Evolutionary conservation across 495 filamentous ascomycete species (phyloP), one percentile per base, ranked within the genome.

Genomic region (Hyaloscypha bicolor): DNA sequence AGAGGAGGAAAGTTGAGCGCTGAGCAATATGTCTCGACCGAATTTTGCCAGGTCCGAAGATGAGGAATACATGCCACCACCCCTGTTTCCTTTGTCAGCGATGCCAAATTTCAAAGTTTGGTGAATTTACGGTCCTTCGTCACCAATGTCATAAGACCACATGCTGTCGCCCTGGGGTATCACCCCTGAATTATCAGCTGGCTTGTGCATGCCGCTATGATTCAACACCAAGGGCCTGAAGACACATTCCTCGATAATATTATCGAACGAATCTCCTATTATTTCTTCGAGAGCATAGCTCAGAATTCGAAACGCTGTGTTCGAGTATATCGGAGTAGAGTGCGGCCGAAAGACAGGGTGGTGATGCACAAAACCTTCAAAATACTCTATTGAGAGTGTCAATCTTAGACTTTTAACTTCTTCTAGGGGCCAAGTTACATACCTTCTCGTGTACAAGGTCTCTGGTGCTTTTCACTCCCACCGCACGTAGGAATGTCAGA

Each of bases 61-160:
- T 0, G 82, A 85, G 25, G 87, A 87, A 73, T 83, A 87, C 58
- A 88, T 78, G 68, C 83, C 85, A 6, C 87, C 87, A 6, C 85
- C 79, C 6, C 83, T 85, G 31, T 35, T 14, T 21, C 32, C 9
- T 25, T 29, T 9, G 21, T 25, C 33, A 56, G 8, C 14, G 29
- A 19, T n/a, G 5, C 29, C 0, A 37, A 37, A 37, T 1, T 16
- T 6, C 11, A 21, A 32, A n/a, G 9, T 8, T 6, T 19, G 30
- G 22, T 52, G 11, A 33, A 76, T 76, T 73, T 68, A 79, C 77
- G 77, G 74, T 4, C 22, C 69, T 29, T 75, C 72, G 11, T 76
- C 70, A 1, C 71, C 75, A 6, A 75, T 32, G 22, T 75, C 68
- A 16, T 33, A 33, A 74, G 63, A 12, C 70, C 66, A 69, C 74